Conservation (phyloP, 345 rosid species). For the Rhizophora apiculata region DNA sequence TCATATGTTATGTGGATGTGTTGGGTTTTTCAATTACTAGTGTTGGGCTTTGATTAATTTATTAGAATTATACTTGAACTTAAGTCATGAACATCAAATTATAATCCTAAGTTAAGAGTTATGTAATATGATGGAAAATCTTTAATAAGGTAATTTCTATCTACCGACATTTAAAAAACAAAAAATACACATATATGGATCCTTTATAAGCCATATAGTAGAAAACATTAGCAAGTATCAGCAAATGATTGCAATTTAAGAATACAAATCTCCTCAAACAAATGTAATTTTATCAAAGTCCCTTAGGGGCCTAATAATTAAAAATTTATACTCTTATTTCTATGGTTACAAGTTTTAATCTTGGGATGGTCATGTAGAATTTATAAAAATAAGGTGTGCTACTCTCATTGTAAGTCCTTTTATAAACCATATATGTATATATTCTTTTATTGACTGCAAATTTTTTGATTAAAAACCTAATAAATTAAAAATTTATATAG, state of each 20-base stretch:
- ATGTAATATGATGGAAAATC: conserved; percentile 36
- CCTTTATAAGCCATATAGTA: conserved; percentile 43
- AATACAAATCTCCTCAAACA: conserved; percentile 19
- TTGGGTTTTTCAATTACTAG: too few species aligned
- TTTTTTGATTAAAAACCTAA: conserved; percentile 23
- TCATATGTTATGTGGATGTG: too few species aligned
- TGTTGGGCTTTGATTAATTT: too few species aligned
- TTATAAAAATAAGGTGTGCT: too few species aligned
- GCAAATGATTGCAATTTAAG: conserved; percentile 26
- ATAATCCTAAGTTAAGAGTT: conserved; percentile 31
- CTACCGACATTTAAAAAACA: conserved; percentile 32
- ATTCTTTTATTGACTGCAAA: conserved; percentile 17
- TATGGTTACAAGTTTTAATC: too few species aligned
- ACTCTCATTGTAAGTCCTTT: too few species aligned
- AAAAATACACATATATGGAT: conserved; percentile 37
- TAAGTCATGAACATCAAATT: conserved; percentile 2
- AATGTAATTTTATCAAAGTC: conserved; percentile 9
- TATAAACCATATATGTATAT: too few species aligned
- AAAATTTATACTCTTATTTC: too few species aligned
- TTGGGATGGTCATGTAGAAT: too few species aligned
- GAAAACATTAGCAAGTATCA: conserved; percentile 44
- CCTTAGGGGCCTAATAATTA: neutral
- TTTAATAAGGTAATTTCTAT: conserved; percentile 32
- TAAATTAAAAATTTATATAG: conserved; percentile 26
- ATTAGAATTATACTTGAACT: too few species aligned